These are phyloP conservation scores for Daldinia bambusicola DNA, from an alignment of 495 filamentous ascomycete genomes.

Conservation along the genomic window DNA sequence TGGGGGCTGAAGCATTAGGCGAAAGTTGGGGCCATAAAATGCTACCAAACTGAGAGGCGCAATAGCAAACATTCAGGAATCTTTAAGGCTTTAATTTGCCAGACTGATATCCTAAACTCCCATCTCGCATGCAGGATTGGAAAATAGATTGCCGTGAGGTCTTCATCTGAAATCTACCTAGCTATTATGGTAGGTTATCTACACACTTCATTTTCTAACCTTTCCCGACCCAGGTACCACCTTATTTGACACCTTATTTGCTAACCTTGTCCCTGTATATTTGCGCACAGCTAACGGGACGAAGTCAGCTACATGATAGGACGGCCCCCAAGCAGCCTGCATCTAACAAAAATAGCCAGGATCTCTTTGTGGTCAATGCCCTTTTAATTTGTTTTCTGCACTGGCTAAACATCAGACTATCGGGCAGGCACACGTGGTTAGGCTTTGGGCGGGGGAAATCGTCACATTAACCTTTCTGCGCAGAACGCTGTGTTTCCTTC, in stretches of 20 bases:
- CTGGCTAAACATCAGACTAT: slow-evolving; percentile 6
- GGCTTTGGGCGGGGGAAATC: slow-evolving; percentile 24
- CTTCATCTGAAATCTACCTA: slow-evolving; percentile 42
- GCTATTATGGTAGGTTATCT: background rate
- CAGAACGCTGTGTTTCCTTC: slow-evolving; percentile 2
- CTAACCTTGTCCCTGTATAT: slow-evolving; percentile 29
- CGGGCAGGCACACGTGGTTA: slow-evolving; percentile 30
- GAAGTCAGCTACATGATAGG: slow-evolving; percentile 24
- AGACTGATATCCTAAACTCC: background rate
- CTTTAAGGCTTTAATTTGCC: too few relatives aligned
- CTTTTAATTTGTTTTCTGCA: slow-evolving; percentile 12
- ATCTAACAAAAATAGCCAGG: background rate
- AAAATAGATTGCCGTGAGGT: slow-evolving; percentile 41
- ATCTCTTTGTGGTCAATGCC: slow-evolving; percentile 9
- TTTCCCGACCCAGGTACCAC: background rate
- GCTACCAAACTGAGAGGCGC: too few relatives aligned
- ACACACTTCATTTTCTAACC: background rate
- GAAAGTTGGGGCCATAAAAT: too few relatives aligned
- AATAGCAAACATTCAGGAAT: too few relatives aligned
- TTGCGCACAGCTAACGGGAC: slow-evolving; percentile 10
- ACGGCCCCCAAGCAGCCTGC: background rate
- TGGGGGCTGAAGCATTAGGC: too few relatives aligned
- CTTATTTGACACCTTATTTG: slow-evolving; percentile 24
- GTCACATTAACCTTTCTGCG: slow-evolving; percentile 11
- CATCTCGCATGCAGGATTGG: slow-evolving; percentile 6